A percentile compares a stretch with the other conserved stretches of the same genome.
Evolutionary conservation across 2,329 filamentous ascomycete species (phyloP).

Genomic region (Dactylellina sp.): DNA sequence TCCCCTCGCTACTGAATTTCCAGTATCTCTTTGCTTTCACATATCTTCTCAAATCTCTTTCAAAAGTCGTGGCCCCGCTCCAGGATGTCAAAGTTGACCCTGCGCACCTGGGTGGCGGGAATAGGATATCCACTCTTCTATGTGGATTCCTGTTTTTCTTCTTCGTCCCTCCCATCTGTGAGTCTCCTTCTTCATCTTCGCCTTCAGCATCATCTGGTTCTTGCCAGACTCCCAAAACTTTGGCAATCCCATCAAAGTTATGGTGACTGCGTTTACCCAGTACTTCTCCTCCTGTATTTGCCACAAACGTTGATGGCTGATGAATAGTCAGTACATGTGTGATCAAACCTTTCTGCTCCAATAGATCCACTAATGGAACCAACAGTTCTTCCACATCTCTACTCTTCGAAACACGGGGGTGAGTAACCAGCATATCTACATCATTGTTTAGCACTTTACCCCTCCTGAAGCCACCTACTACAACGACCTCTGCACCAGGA

Average conservation of each 20-base stretch:
- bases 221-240: slow-evolving; percentile 93
- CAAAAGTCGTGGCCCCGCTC: slow-evolving; percentile 88
- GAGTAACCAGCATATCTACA: slow-evolving; percentile 85
- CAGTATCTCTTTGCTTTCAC: slow-evolving; percentile 77
- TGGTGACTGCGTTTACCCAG: slow-evolving; percentile 48
- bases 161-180: slow-evolving; percentile 57
- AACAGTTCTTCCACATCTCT: slow-evolving; percentile 70
- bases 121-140: slow-evolving; percentile 89
- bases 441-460: slow-evolving; percentile 81
- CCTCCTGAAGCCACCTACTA: slow-evolving; percentile 84
- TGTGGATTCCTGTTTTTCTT: slow-evolving; percentile 78
- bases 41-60: slow-evolving; percentile 84
- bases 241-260: slow-evolving; percentile 90
- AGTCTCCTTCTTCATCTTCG: slow-evolving; percentile 62
- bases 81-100: slow-evolving; percentile 90
- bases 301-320: slow-evolving; percentile 25
- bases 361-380: slow-evolving; percentile 74
- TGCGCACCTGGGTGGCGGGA: slow-evolving; percentile 86
- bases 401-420: slow-evolving; percentile 70
- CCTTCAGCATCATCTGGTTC: slow-evolving; percentile 69
- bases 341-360: slow-evolving; percentile 78
- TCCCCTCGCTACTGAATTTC: slow-evolving; percentile 92
- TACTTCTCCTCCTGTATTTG: slow-evolving; percentile 32
- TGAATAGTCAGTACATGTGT: slow-evolving; percentile 76
- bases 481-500: slow-evolving; percentile 70